Percentiles rank a stretch among this genome's conserved stretches.
Conservation (phyloP, 2,329 filamentous ascomycete genomes). For the Alternaria sp. region DNA sequence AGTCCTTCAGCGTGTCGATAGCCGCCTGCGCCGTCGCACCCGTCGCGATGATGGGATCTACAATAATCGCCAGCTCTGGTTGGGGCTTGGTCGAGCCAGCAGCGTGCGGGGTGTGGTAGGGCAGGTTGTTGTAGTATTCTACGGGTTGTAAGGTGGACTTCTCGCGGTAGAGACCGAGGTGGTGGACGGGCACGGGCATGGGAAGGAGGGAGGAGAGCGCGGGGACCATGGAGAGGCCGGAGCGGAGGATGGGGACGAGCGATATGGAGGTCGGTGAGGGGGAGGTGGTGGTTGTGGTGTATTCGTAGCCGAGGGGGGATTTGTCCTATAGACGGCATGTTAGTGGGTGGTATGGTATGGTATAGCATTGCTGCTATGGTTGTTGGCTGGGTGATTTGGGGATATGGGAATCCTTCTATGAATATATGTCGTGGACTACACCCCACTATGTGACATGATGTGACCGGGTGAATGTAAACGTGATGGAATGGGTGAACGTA, state of each 20-base stretch:
- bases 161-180: slow-evolving; percentile 93
- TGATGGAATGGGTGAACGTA: slow-evolving; percentile 51
- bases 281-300: slow-evolving; percentile 68
- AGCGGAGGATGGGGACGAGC: slow-evolving; percentile 90
- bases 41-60: slow-evolving; percentile 93
- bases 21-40: slow-evolving; percentile 88
- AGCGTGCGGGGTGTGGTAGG: slow-evolving; percentile 66
- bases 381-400: not conserved
- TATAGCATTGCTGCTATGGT: not conserved
- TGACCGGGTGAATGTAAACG: not conserved
- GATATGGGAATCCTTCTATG: not conserved
- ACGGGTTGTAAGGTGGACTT: slow-evolving; percentile 85
- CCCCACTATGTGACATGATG: not conserved
- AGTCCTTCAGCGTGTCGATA: slow-evolving; percentile 86
- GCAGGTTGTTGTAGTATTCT: slow-evolving; percentile 98
- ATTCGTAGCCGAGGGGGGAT: slow-evolving; percentile 80
- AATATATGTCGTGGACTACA: not conserved
- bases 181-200: slow-evolving; percentile 79
- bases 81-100: slow-evolving; percentile 29
- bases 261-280: slow-evolving; percentile 73
- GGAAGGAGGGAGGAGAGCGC: slow-evolving; percentile 85
- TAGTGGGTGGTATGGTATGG: not conserved
- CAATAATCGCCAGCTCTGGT: slow-evolving; percentile 75
- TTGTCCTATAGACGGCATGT: slow-evolving; percentile 61
- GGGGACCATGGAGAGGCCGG: slow-evolving; percentile 89